Conservation (phyloP, 176 grass and related monocot species). For the Oryza coarctata region DNA sequence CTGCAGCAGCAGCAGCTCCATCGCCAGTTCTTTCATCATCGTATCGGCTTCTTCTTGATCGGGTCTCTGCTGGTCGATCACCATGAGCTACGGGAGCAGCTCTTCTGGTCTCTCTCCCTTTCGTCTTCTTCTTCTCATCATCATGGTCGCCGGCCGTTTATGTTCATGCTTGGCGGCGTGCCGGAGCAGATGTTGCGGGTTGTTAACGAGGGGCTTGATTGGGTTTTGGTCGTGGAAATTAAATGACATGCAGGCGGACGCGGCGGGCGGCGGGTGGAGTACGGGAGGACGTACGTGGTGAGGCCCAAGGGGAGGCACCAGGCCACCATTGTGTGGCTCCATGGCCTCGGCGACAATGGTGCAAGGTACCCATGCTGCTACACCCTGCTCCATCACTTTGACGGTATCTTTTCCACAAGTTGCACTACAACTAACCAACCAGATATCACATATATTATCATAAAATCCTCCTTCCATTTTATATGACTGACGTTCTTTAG, state of each 20-base stretch:
- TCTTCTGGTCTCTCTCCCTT: constrained; percentile 48
- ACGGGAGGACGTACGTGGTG: constrained; percentile 89
- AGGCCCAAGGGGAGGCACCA: constrained; percentile 90
- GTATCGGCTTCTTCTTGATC: not conserved
- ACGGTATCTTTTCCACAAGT: too few species aligned
- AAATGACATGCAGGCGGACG: constrained; percentile 50
- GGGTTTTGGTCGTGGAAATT: not conserved
- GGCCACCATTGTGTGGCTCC: constrained; percentile 96
- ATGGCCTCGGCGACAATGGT: constrained; percentile 91
- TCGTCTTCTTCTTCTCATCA: not conserved
- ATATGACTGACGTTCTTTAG: too few species aligned
- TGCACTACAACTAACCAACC: too few species aligned
- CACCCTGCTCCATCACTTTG: too few species aligned
- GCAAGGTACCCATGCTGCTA: constrained; percentile 54
- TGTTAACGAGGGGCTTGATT: not conserved
- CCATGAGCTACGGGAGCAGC: constrained; percentile 71
- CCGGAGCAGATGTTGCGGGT: not conserved
- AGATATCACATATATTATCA: too few species aligned
- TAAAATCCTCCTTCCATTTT: too few species aligned
- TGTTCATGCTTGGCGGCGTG: not conserved
- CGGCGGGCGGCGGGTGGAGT: constrained; percentile 53
- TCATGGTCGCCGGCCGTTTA: not conserved
- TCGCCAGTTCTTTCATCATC: not conserved
- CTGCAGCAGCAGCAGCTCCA: not conserved
- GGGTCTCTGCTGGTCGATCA: not conserved